Conservation (phyloP, 1,139 yeast genomes). For the Hansenula anomala region DNA sequence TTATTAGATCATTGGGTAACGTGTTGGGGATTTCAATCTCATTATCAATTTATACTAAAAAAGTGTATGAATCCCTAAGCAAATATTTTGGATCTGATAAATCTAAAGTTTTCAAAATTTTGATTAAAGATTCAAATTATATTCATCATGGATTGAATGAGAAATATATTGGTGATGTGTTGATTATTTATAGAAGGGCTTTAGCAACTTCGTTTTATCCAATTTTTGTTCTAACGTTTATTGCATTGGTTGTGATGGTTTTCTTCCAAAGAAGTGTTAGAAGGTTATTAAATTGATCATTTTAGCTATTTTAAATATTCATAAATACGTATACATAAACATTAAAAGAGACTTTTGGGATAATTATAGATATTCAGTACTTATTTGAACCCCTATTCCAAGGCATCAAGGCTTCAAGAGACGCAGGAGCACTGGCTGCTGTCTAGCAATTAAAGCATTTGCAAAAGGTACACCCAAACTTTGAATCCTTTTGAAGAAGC, state of each 20-base stretch:
- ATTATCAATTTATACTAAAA: constrained; percentile 27
- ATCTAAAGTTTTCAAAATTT: constrained; percentile 3
- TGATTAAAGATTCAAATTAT: constrained; percentile 14
- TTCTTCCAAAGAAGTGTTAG: constrained; percentile 4
- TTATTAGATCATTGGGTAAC: constrained; percentile 38
- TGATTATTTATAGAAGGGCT: constrained; percentile 11
- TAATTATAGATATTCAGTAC: no score
- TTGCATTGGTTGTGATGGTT: constrained; percentile 11
- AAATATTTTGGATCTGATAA: constrained; percentile 4
- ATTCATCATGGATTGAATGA: constrained; percentile 11
- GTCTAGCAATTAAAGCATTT: no score
- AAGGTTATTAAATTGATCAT: neutral
- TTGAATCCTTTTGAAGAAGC: no score
- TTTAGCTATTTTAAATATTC: no score
- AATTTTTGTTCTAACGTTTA: constrained; percentile 6
- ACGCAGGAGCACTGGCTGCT: no score
- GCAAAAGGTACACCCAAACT: no score
- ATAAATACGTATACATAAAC: no score
- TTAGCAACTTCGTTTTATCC: constrained; percentile 12
- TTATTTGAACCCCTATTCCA: no score
- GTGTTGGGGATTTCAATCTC: constrained; percentile 42
- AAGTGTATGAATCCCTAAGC: constrained; percentile 7
- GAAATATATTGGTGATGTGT: constrained; percentile 8
- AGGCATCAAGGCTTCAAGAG: no score
- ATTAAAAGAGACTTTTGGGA: no score